Evolutionary conservation across 2,329 filamentous ascomycete species (phyloP).

Genomic region (Sphaceloma murrayae): DNA sequence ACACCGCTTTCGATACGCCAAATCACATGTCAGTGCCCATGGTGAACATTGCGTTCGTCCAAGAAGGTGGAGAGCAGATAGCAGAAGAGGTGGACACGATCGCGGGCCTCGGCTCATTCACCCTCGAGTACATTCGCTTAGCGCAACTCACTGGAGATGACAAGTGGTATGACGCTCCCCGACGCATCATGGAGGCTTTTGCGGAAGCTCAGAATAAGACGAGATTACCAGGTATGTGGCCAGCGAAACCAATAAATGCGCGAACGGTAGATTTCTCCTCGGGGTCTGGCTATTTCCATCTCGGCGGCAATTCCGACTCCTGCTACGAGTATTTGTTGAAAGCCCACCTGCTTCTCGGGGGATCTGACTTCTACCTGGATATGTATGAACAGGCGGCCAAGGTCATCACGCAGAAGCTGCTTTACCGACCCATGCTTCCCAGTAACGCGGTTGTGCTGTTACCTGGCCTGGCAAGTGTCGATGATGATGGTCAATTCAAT

Average conservation of each 20-base stretch:
- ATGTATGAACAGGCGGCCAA: constrained; percentile 40
- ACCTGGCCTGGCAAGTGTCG: constrained; percentile 37
- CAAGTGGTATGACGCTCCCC: constrained; percentile 52
- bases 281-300: constrained; percentile 24
- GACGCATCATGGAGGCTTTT: constrained; percentile 48
- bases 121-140: constrained; percentile 55
- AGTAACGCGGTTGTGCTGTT: constrained; percentile 39
- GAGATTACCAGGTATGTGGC: constrained; percentile 54
- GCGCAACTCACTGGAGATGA: constrained; percentile 52
- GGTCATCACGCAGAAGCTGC: constrained; percentile 39
- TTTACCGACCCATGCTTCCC: constrained; percentile 37
- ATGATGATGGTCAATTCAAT: constrained; percentile 17
- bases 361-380: constrained; percentile 32
- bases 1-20: constrained; percentile 58
- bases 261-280: constrained; percentile 26
- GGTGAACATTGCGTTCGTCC: constrained; percentile 40
- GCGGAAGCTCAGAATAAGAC: constrained; percentile 46
- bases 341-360: constrained; percentile 23
- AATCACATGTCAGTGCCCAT: constrained; percentile 56
- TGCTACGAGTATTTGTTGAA: constrained; percentile 30
- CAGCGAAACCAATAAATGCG: constrained; percentile 44
- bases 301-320: constrained; percentile 30
- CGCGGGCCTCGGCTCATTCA: constrained; percentile 47
- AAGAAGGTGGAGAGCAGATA: constrained; percentile 27
- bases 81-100: constrained; percentile 26